Conservation (phyloP, 768 basidiomycete species). For the Phanerochaete sordida region DNA sequence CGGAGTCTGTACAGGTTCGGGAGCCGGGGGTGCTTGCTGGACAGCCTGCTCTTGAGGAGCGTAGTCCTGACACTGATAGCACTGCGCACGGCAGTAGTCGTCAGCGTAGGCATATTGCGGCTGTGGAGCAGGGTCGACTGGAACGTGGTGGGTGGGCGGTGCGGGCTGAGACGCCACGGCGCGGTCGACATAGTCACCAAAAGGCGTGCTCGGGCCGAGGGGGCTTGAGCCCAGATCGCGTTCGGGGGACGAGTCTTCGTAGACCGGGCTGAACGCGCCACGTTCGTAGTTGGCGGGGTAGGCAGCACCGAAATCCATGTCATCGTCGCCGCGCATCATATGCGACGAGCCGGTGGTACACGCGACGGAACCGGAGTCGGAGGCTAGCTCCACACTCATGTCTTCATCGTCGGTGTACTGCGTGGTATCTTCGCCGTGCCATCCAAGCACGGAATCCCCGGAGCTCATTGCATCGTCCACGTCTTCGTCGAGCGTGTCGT, state of each 20-base stretch:
- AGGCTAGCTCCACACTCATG: slow-evolving; percentile 26
- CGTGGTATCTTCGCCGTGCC: slow-evolving; percentile 33
- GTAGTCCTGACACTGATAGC: slow-evolving; percentile 25
- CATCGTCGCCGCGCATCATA: not conserved
- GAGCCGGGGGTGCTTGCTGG: slow-evolving; percentile 32
- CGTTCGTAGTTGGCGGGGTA: slow-evolving; percentile 21
- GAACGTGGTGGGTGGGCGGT: slow-evolving; percentile 7
- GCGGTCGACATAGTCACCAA: slow-evolving; percentile 72
- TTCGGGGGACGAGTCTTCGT: slow-evolving; percentile 64
- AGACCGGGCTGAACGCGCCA: slow-evolving; percentile 57
- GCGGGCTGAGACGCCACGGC: slow-evolving; percentile 41
- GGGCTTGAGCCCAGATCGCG: slow-evolving; percentile 64
- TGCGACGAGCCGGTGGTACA: slow-evolving; percentile 3
- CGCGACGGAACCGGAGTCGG: slow-evolving; percentile 16
- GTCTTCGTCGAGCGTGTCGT: slow-evolving; percentile 28
- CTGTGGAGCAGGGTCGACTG: slow-evolving; percentile 7
- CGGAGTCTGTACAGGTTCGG: slow-evolving; percentile 43
- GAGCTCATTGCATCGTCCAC: slow-evolving; percentile 45
- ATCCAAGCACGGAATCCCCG: slow-evolving; percentile 27
- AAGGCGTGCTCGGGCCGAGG: slow-evolving; percentile 71
- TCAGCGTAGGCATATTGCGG: slow-evolving; percentile 17
- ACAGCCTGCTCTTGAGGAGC: slow-evolving; percentile 21
- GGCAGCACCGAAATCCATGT: not conserved
- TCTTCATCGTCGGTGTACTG: slow-evolving; percentile 33
- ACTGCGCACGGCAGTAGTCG: slow-evolving; percentile 24